Evolutionary conservation across 352 stramenopile genomes (phyloP).

Genomic region (Globisporangium paddicum): DNA sequence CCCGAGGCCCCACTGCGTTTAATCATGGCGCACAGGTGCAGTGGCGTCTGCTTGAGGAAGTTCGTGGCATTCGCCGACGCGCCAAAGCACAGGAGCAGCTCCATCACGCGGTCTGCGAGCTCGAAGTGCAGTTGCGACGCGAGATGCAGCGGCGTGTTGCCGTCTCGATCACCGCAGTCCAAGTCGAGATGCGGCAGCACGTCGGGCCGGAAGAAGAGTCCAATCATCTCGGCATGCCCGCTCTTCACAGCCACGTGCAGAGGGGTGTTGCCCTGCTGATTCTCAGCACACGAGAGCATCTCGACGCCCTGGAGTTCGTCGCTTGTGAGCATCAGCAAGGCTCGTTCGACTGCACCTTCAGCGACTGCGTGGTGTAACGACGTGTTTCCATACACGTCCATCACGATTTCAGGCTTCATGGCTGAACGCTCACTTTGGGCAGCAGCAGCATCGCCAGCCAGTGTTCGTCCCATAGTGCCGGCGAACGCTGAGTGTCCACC

Average conservation of each 20-base stretch:
- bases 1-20: conserved; percentile 38
- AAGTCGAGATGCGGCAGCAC: conserved; percentile 64
- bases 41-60: conserved; percentile 65
- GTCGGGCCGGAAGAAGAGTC: conserved; percentile 74
- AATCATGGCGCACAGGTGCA: conserved; percentile 72
- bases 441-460: not conserved
- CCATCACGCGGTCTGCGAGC: conserved; percentile 57
- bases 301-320: conserved; percentile 31
- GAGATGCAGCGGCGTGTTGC: conserved; percentile 68
- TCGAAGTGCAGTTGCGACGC: conserved; percentile 53
- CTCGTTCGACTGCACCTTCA: conserved; percentile 35
- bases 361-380: conserved; percentile 44
- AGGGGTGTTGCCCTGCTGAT: conserved; percentile 51
- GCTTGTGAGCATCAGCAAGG: conserved; percentile 44
- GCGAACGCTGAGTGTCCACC: not conserved
- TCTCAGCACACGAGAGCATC: conserved; percentile 49
- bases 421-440: not conserved
- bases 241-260: conserved; percentile 56
- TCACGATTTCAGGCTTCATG: conserved; percentile 19
- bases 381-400: conserved; percentile 57
- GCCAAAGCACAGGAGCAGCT: conserved; percentile 67
- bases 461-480: not conserved
- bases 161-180: conserved; percentile 59
- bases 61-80: conserved; percentile 58
- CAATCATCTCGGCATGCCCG: conserved; percentile 57